These are phyloP conservation scores for Russula brevipes DNA, from an alignment of 768 basidiomycete species.

Conservation along the genomic window DNA sequence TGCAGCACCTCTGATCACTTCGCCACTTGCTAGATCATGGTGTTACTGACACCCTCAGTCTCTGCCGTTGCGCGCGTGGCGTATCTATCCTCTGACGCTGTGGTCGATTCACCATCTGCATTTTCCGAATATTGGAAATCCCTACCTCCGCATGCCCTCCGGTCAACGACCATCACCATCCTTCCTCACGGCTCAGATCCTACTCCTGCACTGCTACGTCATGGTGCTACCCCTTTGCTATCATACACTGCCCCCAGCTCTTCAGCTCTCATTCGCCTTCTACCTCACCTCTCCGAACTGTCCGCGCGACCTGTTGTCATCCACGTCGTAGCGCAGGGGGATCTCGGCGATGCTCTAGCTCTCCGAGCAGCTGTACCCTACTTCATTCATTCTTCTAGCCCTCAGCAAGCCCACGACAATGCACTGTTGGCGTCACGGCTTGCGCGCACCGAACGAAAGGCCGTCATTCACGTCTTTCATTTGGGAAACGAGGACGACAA, in stretches of 20 bases:
- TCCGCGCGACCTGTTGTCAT: conserved; percentile 61
- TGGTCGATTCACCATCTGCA: conserved; percentile 48
- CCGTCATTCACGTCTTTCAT: conserved; percentile 85
- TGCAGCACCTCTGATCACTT: background rate
- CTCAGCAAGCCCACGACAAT: conserved; percentile 85
- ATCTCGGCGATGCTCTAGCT: conserved; percentile 69
- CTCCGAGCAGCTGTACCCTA: conserved; percentile 77
- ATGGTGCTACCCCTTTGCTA: conserved; percentile 40
- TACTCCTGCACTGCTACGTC: conserved; percentile 50
- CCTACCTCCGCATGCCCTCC: conserved; percentile 29
- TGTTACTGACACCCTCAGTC: conserved; percentile 28
- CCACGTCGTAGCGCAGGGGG: conserved; percentile 59
- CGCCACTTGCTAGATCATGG: background rate
- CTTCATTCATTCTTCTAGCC: conserved; percentile 70
- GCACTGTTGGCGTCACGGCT: conserved; percentile 80
- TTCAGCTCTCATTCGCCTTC: conserved; percentile 52
- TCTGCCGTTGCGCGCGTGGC: conserved; percentile 60
- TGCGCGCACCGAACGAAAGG: conserved; percentile 61
- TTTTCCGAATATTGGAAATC: conserved; percentile 40
- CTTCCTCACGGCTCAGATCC: conserved; percentile 65
- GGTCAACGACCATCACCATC: conserved; percentile 39
- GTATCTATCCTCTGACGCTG: conserved; percentile 61
- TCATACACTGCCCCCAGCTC: conserved; percentile 55
- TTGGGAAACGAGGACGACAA: conserved; percentile 36
- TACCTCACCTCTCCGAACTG: conserved; percentile 65